Evolutionary conservation across 345 rosid genomes (phyloP).

Genomic region (Cardamine resedifolia): DNA sequence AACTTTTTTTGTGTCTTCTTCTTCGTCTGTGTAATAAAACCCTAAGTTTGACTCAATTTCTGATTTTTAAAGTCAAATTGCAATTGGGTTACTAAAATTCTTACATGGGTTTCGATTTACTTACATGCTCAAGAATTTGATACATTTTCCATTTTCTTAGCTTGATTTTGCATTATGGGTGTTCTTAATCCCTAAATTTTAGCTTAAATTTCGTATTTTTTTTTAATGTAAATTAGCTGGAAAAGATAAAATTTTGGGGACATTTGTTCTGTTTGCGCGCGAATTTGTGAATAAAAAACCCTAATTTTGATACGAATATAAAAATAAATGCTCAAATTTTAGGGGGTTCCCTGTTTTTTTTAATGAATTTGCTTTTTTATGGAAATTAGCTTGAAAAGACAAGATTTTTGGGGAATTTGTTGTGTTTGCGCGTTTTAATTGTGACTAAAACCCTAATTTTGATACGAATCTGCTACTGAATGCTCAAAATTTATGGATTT

Average conservation of each 20-base stretch:
- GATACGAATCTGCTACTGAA: neutral
- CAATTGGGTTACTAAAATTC: neutral
- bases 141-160: neutral
- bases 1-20: neutral
- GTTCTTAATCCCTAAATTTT: neutral
- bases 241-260: neutral
- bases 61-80: neutral
- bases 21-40: constrained; percentile 1
- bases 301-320: neutral
- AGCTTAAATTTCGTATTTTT: constrained; percentile 6
- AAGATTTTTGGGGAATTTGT: neutral
- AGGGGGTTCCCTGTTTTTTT: neutral
- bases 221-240: neutral
- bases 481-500: neutral
- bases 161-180: neutral
- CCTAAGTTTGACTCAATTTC: neutral
- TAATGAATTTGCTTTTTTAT: neutral
- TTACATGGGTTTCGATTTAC: constrained; percentile 3
- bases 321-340: neutral
- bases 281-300: neutral
- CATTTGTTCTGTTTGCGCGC: neutral
- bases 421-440: neutral
- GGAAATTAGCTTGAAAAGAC: neutral
- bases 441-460: neutral
- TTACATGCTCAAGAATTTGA: neutral